phyloP scores from a whole-genome alignment of 371 early-diverging fungal genomes.

The Paramicrosporidium saccamoebae region DNA sequence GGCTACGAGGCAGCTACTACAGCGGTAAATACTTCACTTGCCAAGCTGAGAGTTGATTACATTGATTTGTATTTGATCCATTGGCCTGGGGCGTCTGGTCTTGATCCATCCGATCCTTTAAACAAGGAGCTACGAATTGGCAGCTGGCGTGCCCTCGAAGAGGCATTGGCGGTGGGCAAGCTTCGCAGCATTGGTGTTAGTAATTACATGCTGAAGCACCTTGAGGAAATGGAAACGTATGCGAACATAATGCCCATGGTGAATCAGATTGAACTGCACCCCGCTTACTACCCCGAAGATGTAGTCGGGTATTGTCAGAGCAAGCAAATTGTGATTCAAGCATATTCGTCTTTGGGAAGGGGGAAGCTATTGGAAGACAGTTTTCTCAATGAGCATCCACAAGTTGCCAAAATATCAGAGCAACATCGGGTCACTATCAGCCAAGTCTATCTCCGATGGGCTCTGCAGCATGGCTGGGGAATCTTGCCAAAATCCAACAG shows the following conservation, averaged over 20 bases:
- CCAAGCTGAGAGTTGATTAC: slow-evolving; percentile 20
- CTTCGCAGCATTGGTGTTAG: slow-evolving; percentile 40
- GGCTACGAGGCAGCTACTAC: slow-evolving; percentile 19
- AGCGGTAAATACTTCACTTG: slow-evolving; percentile 17
- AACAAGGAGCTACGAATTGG: slow-evolving; percentile 11
- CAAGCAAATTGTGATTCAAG: slow-evolving; percentile 25
- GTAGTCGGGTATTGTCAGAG: slow-evolving; percentile 13
- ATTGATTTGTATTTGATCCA: slow-evolving; percentile 62
- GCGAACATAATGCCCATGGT: slow-evolving; percentile 17
- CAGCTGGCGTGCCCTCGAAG: slow-evolving; percentile 34
- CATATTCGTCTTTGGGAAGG: slow-evolving; percentile 72
- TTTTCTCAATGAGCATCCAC: slow-evolving; percentile 2
- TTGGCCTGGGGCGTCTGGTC: slow-evolving; percentile 27
- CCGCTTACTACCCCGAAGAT: slow-evolving; percentile 12
- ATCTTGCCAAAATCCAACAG: slow-evolving; percentile 27
- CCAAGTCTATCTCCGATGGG: slow-evolving; percentile 40
- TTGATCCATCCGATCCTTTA: slow-evolving; percentile 5
- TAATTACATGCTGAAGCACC: slow-evolving; percentile 28
- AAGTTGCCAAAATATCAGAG: slow-evolving; percentile 8
- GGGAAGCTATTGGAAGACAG: slow-evolving; percentile 15
- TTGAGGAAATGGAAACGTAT: slow-evolving; percentile 13
- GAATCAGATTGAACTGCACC: slow-evolving; percentile 38
- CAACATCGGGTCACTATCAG: slow-evolving; percentile 11
- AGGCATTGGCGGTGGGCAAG: slow-evolving; percentile 11
- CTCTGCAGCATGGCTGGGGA: slow-evolving; percentile 16